phyloP scores from a whole-genome alignment of 495 filamentous ascomycete genomes.

The Penicillium cinerascens region DNA sequence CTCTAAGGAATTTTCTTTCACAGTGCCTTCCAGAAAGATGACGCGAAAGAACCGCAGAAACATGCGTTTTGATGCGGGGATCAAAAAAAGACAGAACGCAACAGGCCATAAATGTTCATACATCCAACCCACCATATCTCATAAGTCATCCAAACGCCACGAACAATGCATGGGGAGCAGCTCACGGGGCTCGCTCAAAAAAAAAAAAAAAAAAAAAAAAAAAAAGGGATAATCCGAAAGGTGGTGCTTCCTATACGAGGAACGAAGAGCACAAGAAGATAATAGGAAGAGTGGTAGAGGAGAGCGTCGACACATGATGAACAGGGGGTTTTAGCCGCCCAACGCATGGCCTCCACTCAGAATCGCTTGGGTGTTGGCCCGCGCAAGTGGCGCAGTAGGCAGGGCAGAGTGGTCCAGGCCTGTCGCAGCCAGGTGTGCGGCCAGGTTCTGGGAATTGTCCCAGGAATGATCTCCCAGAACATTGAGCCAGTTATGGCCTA shows the following conservation, averaged over 20 bases:
- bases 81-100: constrained; percentile 6
- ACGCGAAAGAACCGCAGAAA: constrained; percentile 31
- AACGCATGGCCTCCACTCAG: constrained; percentile 50
- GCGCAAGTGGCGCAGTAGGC: constrained; percentile 33
- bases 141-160: constrained; percentile 42
- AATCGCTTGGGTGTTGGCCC: constrained; percentile 48
- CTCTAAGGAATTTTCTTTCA: constrained; percentile 44
- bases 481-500: constrained; percentile 80
- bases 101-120: constrained; percentile 44
- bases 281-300: constrained; percentile 1
- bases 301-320: neutral
- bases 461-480: constrained; percentile 78
- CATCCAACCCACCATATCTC: constrained; percentile 45
- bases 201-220: neutral
- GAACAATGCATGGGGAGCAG: constrained; percentile 31
- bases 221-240: neutral
- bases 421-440: constrained; percentile 25
- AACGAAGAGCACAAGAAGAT: neutral
- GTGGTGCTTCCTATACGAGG: neutral
- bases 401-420: constrained; percentile 38
- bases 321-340: constrained; percentile 21
- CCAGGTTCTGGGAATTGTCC: constrained; percentile 38
- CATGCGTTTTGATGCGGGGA: constrained; percentile 20
- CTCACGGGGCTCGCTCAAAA: neutral
- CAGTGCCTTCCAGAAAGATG: constrained; percentile 32